Conservation (phyloP, 257 asterid species). For the Solanum raphanifolium region DNA sequence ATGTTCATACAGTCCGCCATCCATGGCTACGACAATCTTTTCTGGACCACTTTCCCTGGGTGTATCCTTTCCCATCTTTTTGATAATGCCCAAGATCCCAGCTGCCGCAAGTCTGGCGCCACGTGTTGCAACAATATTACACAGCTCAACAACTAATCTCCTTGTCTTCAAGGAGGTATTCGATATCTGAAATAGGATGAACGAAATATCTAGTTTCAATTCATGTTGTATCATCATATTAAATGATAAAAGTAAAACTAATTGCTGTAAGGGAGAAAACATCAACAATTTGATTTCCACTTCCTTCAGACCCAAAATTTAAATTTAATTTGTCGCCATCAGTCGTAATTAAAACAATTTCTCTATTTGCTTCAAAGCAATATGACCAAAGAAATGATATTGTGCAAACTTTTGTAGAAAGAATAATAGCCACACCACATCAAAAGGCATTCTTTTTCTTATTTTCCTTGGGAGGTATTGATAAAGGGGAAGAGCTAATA, state of each 20-base stretch:
- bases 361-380: background rate
- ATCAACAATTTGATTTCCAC: background rate
- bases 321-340: background rate
- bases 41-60: conserved; percentile 14
- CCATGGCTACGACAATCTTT: conserved; percentile 54
- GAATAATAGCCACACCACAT: background rate
- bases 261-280: background rate
- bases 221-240: background rate
- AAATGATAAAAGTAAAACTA: background rate
- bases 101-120: conserved; percentile 68
- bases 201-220: background rate
- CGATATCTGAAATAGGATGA: conserved; percentile 24
- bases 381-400: background rate
- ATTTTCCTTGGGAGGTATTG: background rate
- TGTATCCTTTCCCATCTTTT: conserved; percentile 50
- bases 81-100: conserved; percentile 45
- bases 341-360: background rate
- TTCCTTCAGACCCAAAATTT: background rate
- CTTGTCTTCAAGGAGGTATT: conserved; percentile 39
- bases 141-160: conserved; percentile 34
- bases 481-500: conserved; percentile 4
- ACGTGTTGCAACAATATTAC: conserved; percentile 45
- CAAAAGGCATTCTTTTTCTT: background rate
- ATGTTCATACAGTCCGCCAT: conserved; percentile 59
- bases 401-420: background rate